Evolutionary conservation across 2,329 filamentous ascomycete species (phyloP).

Genomic region (Ophiostoma sp.): DNA sequence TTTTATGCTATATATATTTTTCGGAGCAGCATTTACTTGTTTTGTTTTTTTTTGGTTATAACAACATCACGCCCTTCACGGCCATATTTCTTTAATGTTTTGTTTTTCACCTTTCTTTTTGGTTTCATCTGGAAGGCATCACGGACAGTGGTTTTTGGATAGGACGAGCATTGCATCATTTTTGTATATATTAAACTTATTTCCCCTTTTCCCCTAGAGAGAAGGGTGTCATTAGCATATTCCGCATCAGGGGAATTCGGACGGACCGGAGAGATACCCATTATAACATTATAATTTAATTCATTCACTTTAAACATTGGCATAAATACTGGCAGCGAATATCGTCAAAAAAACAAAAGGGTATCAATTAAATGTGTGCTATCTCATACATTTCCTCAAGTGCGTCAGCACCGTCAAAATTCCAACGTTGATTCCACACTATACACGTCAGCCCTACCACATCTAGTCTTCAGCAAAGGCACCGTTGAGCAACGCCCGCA

Average conservation of each 20-base stretch:
- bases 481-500: slow-evolving; percentile 59
- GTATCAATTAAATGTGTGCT: not conserved
- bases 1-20: not conserved
- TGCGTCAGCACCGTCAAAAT: not conserved
- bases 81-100: not conserved
- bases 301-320: not conserved
- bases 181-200: not conserved
- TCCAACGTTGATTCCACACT: not conserved
- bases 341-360: not conserved
- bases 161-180: slow-evolving; percentile 9
- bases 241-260: not conserved
- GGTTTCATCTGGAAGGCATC: not conserved
- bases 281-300: not conserved
- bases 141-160: not conserved
- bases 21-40: not conserved
- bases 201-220: not conserved
- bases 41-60: not conserved
- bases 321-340: no score
- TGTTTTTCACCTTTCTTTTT: slow-evolving; percentile 1
- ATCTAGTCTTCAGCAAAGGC: slow-evolving; percentile 12
- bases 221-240: not conserved
- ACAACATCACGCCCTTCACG: not conserved
- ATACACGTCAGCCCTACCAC: not conserved
- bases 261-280: slow-evolving; percentile 18
- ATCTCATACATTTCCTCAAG: not conserved